phyloP scores from a whole-genome alignment of 2,329 filamentous ascomycete genomes.

The Aspergillus clavatus region DNA sequence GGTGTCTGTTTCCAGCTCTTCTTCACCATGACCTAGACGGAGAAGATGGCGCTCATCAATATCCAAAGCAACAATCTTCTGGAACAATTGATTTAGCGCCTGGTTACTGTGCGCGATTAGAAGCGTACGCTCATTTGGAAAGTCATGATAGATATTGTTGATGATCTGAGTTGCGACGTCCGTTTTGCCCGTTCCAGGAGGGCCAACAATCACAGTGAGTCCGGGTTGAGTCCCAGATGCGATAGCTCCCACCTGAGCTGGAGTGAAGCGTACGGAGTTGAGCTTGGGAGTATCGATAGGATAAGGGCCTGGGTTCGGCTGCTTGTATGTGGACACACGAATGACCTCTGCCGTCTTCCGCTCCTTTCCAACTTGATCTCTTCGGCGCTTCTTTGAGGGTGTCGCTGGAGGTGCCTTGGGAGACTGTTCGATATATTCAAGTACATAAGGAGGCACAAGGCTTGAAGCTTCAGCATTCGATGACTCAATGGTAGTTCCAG shows the following conservation, averaged over 20 bases:
- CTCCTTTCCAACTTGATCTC: conserved; percentile 65
- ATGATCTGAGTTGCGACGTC: conserved; percentile 98
- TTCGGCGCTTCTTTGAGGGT: conserved; percentile 79
- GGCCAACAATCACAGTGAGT: conserved; percentile 87
- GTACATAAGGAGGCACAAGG: conserved; percentile 81
- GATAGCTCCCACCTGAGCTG: conserved; percentile 87
- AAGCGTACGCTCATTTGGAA: conserved; percentile 83
- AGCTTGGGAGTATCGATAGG: conserved; percentile 74
- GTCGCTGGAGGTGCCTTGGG: conserved; percentile 52
- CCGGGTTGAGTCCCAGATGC: conserved; percentile 91
- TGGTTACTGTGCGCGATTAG: conserved; percentile 97
- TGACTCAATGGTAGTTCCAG: conserved; percentile 80
- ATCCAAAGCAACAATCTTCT: conserved; percentile 93
- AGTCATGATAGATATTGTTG: conserved; percentile 98
- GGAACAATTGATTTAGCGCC: conserved; percentile 93
- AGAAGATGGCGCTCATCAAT: conserved; percentile 94
- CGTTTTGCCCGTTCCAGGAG: conserved; percentile 97
- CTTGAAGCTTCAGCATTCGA: conserved; percentile 65
- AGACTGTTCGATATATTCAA: conserved; percentile 60
- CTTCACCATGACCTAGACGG: conserved; percentile 89
- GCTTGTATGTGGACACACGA: conserved; percentile 84
- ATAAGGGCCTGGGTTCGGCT: conserved; percentile 84
- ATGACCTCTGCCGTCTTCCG: conserved; percentile 62
- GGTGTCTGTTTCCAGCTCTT: conserved; percentile 78
- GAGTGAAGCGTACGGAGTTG: conserved; percentile 83